phyloP scores from a whole-genome alignment of 129 eudicot genomes.

The Artemisia annua region DNA sequence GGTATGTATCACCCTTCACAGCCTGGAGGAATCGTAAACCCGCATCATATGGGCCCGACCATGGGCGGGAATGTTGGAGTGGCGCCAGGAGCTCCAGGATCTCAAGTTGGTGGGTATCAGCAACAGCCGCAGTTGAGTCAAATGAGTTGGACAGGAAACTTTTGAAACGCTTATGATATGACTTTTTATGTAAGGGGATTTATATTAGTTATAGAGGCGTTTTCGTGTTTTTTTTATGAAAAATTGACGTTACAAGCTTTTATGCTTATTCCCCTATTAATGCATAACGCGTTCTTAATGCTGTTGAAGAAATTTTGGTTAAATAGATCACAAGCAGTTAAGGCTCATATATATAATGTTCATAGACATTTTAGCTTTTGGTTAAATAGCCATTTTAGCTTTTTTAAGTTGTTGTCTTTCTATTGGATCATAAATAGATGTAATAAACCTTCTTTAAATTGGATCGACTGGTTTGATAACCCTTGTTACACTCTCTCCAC shows the following conservation, averaged over 20 bases:
- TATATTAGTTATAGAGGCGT: constrained; percentile 44
- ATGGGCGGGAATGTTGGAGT: constrained; percentile 73
- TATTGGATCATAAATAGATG: too few species aligned
- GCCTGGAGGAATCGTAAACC: constrained; percentile 57
- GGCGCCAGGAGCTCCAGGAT: constrained; percentile 61
- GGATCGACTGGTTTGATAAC: too few species aligned
- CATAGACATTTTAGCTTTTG: too few species aligned
- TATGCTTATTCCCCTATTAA: constrained; percentile 26
- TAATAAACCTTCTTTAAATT: too few species aligned
- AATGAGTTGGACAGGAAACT: constrained; percentile 79
- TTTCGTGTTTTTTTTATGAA: constrained; percentile 38
- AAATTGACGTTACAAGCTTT: constrained; percentile 34
- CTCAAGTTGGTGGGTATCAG: constrained; percentile 85
- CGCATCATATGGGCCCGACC: constrained; percentile 65
- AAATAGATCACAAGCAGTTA: not conserved
- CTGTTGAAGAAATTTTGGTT: constrained; percentile 16
- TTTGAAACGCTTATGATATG: constrained; percentile 38
- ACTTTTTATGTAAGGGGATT: constrained; percentile 39
- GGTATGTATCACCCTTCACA: constrained; percentile 78
- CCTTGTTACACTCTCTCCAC: too few species aligned
- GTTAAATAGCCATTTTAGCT: too few species aligned
- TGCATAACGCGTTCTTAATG: constrained; percentile 30
- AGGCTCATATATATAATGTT: not conserved
- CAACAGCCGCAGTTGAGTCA: constrained; percentile 74
- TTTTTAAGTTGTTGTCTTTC: too few species aligned